phyloP scores from a whole-genome alignment of 495 filamentous ascomycete species.

The Podospora australis region DNA sequence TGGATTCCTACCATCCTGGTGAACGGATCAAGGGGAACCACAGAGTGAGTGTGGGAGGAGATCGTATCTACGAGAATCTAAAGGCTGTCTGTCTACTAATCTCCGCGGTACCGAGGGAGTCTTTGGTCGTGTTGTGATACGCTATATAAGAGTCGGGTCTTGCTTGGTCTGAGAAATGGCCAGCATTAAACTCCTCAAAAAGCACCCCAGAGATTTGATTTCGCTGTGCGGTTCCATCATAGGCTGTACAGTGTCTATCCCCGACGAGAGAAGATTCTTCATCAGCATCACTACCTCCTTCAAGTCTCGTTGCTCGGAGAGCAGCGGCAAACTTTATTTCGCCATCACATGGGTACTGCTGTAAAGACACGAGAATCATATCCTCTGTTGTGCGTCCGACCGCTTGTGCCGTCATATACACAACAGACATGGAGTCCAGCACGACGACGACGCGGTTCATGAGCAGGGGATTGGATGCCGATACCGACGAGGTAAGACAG shows the following conservation, averaged over 20 bases:
- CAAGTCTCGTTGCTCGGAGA: not conserved
- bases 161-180: not conserved
- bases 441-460: not conserved
- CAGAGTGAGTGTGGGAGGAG: not conserved
- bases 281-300: not conserved
- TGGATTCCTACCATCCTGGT: not conserved
- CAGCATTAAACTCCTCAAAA: not conserved
- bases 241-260: not conserved
- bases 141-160: too few relatives aligned
- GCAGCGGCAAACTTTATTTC: not conserved
- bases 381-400: slow-evolving; percentile 3
- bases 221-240: not conserved
- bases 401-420: not conserved
- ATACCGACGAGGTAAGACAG: not conserved
- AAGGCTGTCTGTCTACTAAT: too few relatives aligned
- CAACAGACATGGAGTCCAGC: slow-evolving; percentile 1
- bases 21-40: not conserved
- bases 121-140: not conserved
- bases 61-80: not conserved
- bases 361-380: not conserved
- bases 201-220: not conserved
- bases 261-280: not conserved
- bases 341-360: slow-evolving; percentile 1
- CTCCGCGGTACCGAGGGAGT: too few relatives aligned
- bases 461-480: not conserved